Base-by-base conservation (phyloP, 108 stramenopile genomes). In the Seminavis robusta region DNA sequence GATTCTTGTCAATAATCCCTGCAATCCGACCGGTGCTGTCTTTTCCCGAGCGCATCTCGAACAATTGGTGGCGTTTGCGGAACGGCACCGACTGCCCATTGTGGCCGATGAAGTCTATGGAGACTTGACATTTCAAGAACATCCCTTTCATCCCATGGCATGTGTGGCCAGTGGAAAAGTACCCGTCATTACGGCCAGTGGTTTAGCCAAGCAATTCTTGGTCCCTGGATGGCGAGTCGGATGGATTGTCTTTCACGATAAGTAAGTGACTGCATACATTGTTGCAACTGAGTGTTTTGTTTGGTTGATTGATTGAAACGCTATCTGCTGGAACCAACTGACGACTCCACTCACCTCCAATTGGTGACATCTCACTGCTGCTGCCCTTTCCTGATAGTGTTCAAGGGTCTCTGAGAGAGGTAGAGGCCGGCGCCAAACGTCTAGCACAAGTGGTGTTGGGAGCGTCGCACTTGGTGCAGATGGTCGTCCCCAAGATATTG, bases 31-130 rank as follows among this genome's bases (percentile, higher is more conserved):
- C 33, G 97, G 97, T n/a, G 74, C 82, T 28, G 90, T 92, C 24
- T 95, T 84, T 65, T 82, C 84, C 15, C 56, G 83, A 64, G 54
- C 71, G 19, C 92, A 94, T 67, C 71, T 95, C 29, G 17, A 32
- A 6, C 63, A 73, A 1, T 68, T 95, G 15, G 60, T 90, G 24
- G 53, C 39, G 11, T 66, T 92, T 41, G 94, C 92, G 24, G 69
- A 66, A 33, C 59, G 46, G 56, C 70, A 83, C 66, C 67, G 57
- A 3, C 6, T 95, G 9, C 87, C 88, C 7, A 88, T 95, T 3
- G 69, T 97, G 29, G 69, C 92, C 4, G 97, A 97, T 76, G 97
- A 97, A 65, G 85, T 97, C 30, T 97, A 97, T 58, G 95, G 97
- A 24, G 79, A 84, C 50, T 62, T 95, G 64, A 80, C 76, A 7